These are phyloP conservation scores for Calonectria crousiana DNA, from an alignment of 2,329 filamentous ascomycete genomes.

Conservation along the genomic window DNA sequence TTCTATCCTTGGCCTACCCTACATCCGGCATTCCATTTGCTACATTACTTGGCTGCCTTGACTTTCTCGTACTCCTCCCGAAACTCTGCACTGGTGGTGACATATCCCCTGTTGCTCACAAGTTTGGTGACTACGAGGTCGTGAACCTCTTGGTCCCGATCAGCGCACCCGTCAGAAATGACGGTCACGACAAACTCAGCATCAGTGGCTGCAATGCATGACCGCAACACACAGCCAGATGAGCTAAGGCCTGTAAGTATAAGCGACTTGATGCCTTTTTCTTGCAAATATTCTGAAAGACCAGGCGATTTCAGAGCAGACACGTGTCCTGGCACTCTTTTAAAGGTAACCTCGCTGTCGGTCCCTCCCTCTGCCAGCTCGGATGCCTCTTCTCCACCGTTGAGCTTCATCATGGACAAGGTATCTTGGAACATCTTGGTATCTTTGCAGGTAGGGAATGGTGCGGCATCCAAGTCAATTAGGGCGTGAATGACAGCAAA, in stretches of 20 bases:
- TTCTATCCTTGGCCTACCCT: not conserved
- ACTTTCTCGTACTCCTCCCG: not conserved
- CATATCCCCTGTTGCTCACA: not conserved
- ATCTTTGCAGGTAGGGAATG: slow-evolving; percentile 5
- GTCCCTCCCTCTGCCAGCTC: not conserved
- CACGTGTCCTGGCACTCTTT: slow-evolving; percentile 1
- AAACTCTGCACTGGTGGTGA: slow-evolving; percentile 7
- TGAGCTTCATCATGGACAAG: not conserved
- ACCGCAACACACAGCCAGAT: slow-evolving; percentile 20
- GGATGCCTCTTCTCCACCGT: slow-evolving; percentile 1
- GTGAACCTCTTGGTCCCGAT: slow-evolving; percentile 17
- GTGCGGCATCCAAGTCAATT: slow-evolving; percentile 1
- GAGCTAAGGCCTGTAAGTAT: slow-evolving; percentile 24
- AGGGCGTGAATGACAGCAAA: slow-evolving; percentile 17
- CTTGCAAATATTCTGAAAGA: slow-evolving; percentile 1
- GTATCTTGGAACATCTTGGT: not conserved
- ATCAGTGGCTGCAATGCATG: slow-evolving; percentile 16
- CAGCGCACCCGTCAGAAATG: slow-evolving; percentile 20
- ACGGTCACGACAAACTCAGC: slow-evolving; percentile 23
- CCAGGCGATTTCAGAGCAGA: slow-evolving; percentile 20
- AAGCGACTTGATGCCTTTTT: slow-evolving; percentile 16
- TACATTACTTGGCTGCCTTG: not conserved
- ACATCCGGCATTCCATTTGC: not conserved
- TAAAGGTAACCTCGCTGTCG: slow-evolving; percentile 13
- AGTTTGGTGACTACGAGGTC: not conserved